phyloP scores from a whole-genome alignment of 2,329 filamentous ascomycete genomes.

The Daldinia sp. region DNA sequence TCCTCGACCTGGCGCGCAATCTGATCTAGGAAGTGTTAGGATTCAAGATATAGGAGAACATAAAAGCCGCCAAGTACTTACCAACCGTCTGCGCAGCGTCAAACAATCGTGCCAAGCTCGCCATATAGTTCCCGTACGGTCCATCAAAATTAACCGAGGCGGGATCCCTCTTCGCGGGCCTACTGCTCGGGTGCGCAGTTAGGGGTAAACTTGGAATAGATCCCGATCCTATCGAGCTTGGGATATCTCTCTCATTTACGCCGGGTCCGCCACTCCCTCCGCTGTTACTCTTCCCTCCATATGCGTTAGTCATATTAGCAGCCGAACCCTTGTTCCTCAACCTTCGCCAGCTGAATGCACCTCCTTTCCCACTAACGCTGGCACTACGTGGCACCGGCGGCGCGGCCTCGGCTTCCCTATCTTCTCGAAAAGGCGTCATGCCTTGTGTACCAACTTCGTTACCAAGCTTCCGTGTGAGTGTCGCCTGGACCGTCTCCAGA shows the following conservation, averaged over 20 bases:
- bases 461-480: slow-evolving; percentile 86
- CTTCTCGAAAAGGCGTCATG: slow-evolving; percentile 55
- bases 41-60: neutral
- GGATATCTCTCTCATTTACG: slow-evolving; percentile 57
- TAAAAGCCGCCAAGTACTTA: slow-evolving; percentile 61
- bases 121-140: slow-evolving; percentile 92
- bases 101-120: slow-evolving; percentile 87
- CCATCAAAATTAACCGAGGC: slow-evolving; percentile 78
- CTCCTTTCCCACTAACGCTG: slow-evolving; percentile 79
- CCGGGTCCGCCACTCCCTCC: slow-evolving; percentile 51
- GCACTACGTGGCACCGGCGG: slow-evolving; percentile 64
- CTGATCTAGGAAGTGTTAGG: slow-evolving; percentile 74
- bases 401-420: slow-evolving; percentile 56
- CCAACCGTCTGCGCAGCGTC: slow-evolving; percentile 93
- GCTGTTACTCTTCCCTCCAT: slow-evolving; percentile 59
- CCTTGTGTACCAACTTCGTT: slow-evolving; percentile 89
- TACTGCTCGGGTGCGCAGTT: slow-evolving; percentile 73
- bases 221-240: slow-evolving; percentile 70
- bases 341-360: slow-evolving; percentile 89
- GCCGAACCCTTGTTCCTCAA: slow-evolving; percentile 89
- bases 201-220: slow-evolving; percentile 83
- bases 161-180: slow-evolving; percentile 78
- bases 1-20: slow-evolving; percentile 97
- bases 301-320: slow-evolving; percentile 66
- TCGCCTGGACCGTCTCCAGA: slow-evolving; percentile 84